phyloP scores from a whole-genome alignment of 2,329 filamentous ascomycete species.

The Penicillium sclerotigenum region DNA sequence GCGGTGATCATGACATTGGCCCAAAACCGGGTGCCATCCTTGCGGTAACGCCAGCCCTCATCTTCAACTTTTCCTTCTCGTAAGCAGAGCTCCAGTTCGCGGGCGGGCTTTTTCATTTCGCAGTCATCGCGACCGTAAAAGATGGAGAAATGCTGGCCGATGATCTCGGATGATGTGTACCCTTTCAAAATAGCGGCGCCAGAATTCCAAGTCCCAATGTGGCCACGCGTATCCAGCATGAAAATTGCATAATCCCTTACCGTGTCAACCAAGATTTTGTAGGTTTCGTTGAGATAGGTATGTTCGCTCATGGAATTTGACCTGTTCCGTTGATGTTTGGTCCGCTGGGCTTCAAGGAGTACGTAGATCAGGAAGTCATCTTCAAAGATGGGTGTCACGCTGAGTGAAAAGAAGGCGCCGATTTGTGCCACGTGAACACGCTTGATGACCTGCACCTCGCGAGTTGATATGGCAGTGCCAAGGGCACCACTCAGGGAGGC shows the following conservation, averaged over 20 bases:
- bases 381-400: slow-evolving; percentile 46
- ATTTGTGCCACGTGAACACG: slow-evolving; percentile 22
- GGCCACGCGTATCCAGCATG: slow-evolving; percentile 56
- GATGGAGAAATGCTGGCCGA: slow-evolving; percentile 57
- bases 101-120: slow-evolving; percentile 48
- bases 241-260: slow-evolving; percentile 64
- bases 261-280: slow-evolving; percentile 60
- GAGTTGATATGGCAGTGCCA: slow-evolving; percentile 37
- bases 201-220: slow-evolving; percentile 57
- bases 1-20: slow-evolving; percentile 60
- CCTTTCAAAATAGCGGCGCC: slow-evolving; percentile 57
- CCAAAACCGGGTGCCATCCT: slow-evolving; percentile 59
- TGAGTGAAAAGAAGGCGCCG: slow-evolving; percentile 28
- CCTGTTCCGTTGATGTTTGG: slow-evolving; percentile 29
- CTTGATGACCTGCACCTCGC: slow-evolving; percentile 35
- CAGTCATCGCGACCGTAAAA: slow-evolving; percentile 57
- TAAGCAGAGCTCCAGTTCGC: slow-evolving; percentile 53
- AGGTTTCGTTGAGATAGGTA: slow-evolving; percentile 52
- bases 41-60: slow-evolving; percentile 59
- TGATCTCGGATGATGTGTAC: slow-evolving; percentile 53
- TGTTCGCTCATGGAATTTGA: slow-evolving; percentile 38
- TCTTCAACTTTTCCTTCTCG: slow-evolving; percentile 57
- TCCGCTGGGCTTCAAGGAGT: slow-evolving; percentile 43
- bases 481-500: slow-evolving; percentile 38
- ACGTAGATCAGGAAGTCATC: slow-evolving; percentile 40